These are phyloP conservation scores for Sporothrix protearum DNA, from an alignment of 2,329 filamentous ascomycete genomes.

Conservation along the genomic window DNA sequence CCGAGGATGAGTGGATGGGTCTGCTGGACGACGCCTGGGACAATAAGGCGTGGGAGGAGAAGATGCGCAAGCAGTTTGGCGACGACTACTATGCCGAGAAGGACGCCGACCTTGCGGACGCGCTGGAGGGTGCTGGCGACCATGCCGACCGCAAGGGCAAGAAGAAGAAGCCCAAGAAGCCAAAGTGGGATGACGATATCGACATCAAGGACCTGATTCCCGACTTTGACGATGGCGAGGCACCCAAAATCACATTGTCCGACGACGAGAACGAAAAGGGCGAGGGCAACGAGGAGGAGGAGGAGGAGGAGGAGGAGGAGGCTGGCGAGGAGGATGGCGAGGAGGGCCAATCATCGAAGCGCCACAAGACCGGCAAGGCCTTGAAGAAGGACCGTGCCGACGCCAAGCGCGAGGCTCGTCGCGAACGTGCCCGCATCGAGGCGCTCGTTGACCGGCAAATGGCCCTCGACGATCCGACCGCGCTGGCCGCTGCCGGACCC, in stretches of 20 bases:
- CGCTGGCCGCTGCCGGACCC: conserved; percentile 36
- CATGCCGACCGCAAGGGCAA: conserved; percentile 50
- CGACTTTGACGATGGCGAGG: conserved; percentile 70
- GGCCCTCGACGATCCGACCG: conserved; percentile 64
- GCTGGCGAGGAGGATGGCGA: conserved; percentile 35
- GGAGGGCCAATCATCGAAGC: conserved; percentile 45
- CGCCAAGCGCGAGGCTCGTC: conserved; percentile 68
- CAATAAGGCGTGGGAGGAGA: conserved; percentile 81
- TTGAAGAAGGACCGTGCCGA: conserved; percentile 56
- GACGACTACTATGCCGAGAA: conserved; percentile 81
- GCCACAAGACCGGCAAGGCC: conserved; percentile 59
- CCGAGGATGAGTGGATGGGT: conserved; percentile 76
- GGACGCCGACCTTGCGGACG: conserved; percentile 59
- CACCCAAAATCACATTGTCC: conserved; percentile 53
- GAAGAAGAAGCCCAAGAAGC: conserved; percentile 64
- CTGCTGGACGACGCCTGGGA: conserved; percentile 88
- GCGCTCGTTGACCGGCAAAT: conserved; percentile 79
- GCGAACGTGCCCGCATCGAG: conserved; percentile 80
- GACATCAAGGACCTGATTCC: conserved; percentile 91
- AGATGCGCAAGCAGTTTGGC: conserved; percentile 85
- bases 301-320: conserved; percentile 39
- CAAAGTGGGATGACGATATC: conserved; percentile 94
- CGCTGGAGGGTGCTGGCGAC: conserved; percentile 47
- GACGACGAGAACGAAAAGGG: conserved; percentile 46
- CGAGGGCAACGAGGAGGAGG: conserved; percentile 35